A percentile compares a stretch with the other conserved stretches of the same genome.
Conservation (phyloP, 2,329 filamentous ascomycete genomes). For the Xylaria multiplex region DNA sequence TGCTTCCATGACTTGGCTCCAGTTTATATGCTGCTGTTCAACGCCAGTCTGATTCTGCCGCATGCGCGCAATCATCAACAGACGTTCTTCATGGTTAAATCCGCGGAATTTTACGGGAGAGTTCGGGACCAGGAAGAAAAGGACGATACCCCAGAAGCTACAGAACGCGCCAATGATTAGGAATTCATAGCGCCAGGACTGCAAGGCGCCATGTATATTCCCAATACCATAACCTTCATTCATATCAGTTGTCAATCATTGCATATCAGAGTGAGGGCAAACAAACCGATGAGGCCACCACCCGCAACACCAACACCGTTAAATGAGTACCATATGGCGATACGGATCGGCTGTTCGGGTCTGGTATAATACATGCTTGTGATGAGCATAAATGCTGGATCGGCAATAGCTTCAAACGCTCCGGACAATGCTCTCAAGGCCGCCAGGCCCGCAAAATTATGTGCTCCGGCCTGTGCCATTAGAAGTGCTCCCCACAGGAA, state of each 20-base stretch:
- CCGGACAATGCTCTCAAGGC: slow-evolving; percentile 40
- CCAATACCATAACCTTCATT: slow-evolving; percentile 8
- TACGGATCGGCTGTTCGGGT: slow-evolving; percentile 41
- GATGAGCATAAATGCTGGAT: slow-evolving; percentile 41
- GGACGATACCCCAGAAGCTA: slow-evolving; percentile 11
- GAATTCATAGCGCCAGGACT: slow-evolving; percentile 25
- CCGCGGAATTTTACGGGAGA: slow-evolving; percentile 10
- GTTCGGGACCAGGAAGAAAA: slow-evolving; percentile 18
- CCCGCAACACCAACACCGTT: slow-evolving; percentile 20
- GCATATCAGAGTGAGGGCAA: neutral
- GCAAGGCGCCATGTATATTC: slow-evolving; percentile 11
- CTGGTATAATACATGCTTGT: slow-evolving; percentile 45
- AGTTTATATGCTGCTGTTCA: slow-evolving; percentile 14
- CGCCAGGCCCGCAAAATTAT: slow-evolving; percentile 39
- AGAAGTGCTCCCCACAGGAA: slow-evolving; percentile 54
- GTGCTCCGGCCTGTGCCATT: slow-evolving; percentile 41
- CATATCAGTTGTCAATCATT: neutral
- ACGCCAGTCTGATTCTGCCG: slow-evolving; percentile 14
- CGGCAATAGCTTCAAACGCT: slow-evolving; percentile 40
- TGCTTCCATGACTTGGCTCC: slow-evolving; percentile 13
- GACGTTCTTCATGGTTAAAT: slow-evolving; percentile 12
- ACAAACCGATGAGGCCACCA: slow-evolving; percentile 21
- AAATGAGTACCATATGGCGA: slow-evolving; percentile 14
- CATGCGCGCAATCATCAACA: slow-evolving; percentile 21
- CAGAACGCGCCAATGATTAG: slow-evolving; percentile 18